These are phyloP conservation scores for Dothistroma pini DNA, from an alignment of 2,329 filamentous ascomycete genomes.

Conservation along the genomic window DNA sequence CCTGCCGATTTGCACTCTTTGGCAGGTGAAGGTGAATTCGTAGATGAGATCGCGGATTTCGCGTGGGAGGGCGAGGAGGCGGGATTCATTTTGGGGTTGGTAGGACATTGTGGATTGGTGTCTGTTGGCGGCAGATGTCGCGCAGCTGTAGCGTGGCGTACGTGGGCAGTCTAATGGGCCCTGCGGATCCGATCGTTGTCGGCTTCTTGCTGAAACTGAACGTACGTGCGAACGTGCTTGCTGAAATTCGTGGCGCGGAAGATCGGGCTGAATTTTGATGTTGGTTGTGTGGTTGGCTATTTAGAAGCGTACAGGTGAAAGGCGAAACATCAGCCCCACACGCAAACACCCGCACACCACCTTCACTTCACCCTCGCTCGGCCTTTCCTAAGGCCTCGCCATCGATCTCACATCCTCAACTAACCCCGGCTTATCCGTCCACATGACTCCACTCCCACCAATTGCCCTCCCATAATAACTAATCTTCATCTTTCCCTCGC, in stretches of 20 bases:
- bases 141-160: not conserved
- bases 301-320: no score
- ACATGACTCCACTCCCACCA: slow-evolving; percentile 12
- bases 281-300: no score
- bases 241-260: no score
- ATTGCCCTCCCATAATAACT: slow-evolving; percentile 14
- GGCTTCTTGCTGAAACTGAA: no score
- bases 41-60: not conserved
- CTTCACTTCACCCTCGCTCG: not conserved
- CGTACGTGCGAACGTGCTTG: no score
- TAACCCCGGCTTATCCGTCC: slow-evolving; percentile 20
- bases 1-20: no score
- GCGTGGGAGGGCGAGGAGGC: not conserved
- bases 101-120: not conserved
- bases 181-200: no score
- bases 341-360: not conserved
- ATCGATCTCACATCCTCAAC: slow-evolving; percentile 12
- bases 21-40: not conserved
- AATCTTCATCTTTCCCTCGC: slow-evolving; percentile 18
- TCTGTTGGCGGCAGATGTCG: not conserved
- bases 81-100: not conserved
- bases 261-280: no score
- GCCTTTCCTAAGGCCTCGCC: not conserved
- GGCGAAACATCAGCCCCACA: no score
- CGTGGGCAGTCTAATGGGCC: not conserved